Base-by-base conservation (phyloP, 805 yeast genomes). In the baker's yeast (Saccharomyces cerevisiae) region DNA sequence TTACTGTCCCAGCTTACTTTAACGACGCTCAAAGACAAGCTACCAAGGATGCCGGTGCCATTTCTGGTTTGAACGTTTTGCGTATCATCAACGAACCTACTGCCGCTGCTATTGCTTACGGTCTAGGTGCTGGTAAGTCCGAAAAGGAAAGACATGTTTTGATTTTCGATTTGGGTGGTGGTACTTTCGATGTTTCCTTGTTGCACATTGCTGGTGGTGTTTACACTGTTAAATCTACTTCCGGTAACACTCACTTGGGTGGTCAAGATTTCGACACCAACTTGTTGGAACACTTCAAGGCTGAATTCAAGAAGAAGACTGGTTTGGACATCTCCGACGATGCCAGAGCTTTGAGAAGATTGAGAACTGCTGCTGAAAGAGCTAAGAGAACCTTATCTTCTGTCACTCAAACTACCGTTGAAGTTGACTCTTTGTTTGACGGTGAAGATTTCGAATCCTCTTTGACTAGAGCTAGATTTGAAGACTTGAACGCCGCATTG, bases 161-260 rank as follows among this genome's bases (percentile, higher is more conserved):
- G 70, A 88, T 90, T 73, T 90, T 89, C 80, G 97, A 90, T 77
- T 84, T 90, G 73, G 97, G 97, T 83, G 97, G 97, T 79, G 97
- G 97, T 84, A 90, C 97, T 73, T 90, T 90, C 79, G 97, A 90
- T 87, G 97, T 90, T 55, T 91, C 97, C 51, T 81, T 90, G 61
- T 81, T 90, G 72, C 83, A 91, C 73, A 88, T 90, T 70, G 96
- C 89, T 71, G 96, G 90, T 71, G 97, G 97, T 78, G 89, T 90
- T 69, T 90, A 90, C 81, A 92, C 90, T 74, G 97, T 90, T 68
- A 89, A 89, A 82, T 90, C 97, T 64, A 90, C 97, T 64, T 96
- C 97, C 68, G 98, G 98, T 89, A 97, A 91, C 80, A 91, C 98
- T 67, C 98, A 91, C 79, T 85, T 91, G 79, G 98, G 98, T 84